Evolutionary conservation across 352 stramenopile genomes (phyloP).

Genomic region (Globisporangium nagaii): DNA sequence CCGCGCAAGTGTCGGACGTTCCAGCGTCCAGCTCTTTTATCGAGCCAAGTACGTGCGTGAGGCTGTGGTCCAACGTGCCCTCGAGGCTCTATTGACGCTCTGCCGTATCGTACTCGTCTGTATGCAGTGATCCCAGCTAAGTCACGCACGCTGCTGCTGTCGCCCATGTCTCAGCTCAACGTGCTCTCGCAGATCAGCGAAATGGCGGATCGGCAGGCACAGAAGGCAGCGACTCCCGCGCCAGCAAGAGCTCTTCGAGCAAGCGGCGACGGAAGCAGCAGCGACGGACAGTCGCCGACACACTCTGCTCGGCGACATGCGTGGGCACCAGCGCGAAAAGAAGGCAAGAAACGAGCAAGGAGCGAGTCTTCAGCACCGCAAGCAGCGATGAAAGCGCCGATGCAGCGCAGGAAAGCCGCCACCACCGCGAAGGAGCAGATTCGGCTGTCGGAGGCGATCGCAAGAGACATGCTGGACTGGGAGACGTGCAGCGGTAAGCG

Average conservation of each 20-base stretch:
- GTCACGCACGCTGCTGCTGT: conserved; percentile 35
- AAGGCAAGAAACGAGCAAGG: background rate
- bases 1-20: background rate
- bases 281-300: background rate
- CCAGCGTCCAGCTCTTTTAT: background rate
- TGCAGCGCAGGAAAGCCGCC: background rate
- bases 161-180: conserved; percentile 62
- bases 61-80: no score
- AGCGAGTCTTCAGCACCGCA: background rate
- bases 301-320: conserved; percentile 6
- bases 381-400: background rate
- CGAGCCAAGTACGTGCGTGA: conserved; percentile 1
- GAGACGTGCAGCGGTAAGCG: conserved; percentile 54
- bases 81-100: no score
- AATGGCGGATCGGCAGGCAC: conserved; percentile 34
- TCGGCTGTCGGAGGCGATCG: background rate
- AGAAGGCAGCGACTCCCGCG: background rate
- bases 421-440: background rate
- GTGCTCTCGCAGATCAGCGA: conserved; percentile 75
- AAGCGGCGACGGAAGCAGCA: background rate
- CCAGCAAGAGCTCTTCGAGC: background rate
- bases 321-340: conserved; percentile 16
- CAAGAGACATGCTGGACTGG: conserved; percentile 53
- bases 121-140: background rate
- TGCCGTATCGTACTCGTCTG: no score